phyloP scores from a whole-genome alignment of 495 filamentous ascomycete species.

The Penicillium daleae region DNA sequence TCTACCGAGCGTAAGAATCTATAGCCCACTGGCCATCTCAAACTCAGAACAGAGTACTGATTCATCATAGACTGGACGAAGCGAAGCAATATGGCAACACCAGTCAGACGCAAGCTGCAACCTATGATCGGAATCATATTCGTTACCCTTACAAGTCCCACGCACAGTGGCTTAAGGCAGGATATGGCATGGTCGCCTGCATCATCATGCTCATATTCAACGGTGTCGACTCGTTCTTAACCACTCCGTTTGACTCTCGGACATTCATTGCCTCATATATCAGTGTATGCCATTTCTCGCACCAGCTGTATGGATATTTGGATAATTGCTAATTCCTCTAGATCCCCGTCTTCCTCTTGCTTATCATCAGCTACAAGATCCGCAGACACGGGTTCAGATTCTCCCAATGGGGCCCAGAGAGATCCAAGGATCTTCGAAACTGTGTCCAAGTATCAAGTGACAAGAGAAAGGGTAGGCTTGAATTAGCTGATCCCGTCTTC shows the following conservation, averaged over 20 bases:
- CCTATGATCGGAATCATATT: background rate
- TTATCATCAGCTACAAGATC: background rate
- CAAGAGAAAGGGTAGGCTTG: background rate
- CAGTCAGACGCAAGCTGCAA: background rate
- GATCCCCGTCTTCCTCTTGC: background rate
- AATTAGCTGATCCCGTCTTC: background rate
- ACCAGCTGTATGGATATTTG: background rate
- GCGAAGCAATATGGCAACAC: background rate
- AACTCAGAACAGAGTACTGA: background rate
- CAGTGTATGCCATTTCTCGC: background rate
- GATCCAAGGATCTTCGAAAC: background rate
- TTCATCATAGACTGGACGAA: background rate
- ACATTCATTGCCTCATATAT: background rate
- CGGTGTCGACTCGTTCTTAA: background rate
- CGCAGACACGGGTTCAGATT: background rate
- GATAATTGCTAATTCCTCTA: background rate
- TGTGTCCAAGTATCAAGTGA: background rate
- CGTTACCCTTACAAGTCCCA: background rate
- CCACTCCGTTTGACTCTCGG: background rate
- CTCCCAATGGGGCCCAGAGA: background rate
- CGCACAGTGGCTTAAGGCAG: background rate
- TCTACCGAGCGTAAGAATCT: background rate
- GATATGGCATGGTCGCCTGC: background rate
- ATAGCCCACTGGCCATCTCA: background rate
- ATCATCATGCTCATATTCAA: background rate